Evolutionary conservation across 108 stramenopile genomes (phyloP).

Genomic region (Fragilariopsis cylindrus): DNA sequence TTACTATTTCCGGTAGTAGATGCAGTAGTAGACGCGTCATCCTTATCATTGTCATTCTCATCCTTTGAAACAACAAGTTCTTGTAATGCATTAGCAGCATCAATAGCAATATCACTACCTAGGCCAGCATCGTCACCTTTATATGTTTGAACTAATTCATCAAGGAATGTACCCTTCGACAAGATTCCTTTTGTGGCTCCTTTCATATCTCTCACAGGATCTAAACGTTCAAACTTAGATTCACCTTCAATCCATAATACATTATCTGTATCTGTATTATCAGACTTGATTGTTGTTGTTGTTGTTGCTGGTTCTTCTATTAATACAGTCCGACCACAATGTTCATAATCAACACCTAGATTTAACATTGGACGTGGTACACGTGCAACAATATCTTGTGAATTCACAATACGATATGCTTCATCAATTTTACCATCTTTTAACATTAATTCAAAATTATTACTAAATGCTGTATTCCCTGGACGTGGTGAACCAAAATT

Average conservation of each 20-base stretch:
- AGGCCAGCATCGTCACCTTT: too few species aligned
- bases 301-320: conserved; percentile 50
- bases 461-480: conserved; percentile 70
- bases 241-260: conserved; percentile 78
- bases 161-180: conserved; percentile 65
- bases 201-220: conserved; percentile 77
- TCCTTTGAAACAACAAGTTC: background rate
- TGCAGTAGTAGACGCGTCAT: conserved; percentile 12
- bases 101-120: background rate
- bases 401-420: conserved; percentile 84
- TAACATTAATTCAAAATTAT: conserved; percentile 59
- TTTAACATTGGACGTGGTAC: conserved; percentile 74
- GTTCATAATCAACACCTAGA: conserved; percentile 76
- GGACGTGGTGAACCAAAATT: conserved; percentile 87
- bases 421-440: conserved; percentile 56
- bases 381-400: conserved; percentile 80
- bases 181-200: conserved; percentile 54
- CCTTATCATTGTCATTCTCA: conserved; percentile 5
- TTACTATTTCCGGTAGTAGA: conserved; percentile 14
- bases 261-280: too few species aligned
- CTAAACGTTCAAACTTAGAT: conserved; percentile 48
- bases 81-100: too few species aligned
- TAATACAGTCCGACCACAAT: conserved; percentile 76
- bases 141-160: conserved; percentile 50
- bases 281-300: conserved; percentile 2